phyloP scores from a whole-genome alignment of 2,329 filamentous ascomycete species.

The Calonectria montana region DNA sequence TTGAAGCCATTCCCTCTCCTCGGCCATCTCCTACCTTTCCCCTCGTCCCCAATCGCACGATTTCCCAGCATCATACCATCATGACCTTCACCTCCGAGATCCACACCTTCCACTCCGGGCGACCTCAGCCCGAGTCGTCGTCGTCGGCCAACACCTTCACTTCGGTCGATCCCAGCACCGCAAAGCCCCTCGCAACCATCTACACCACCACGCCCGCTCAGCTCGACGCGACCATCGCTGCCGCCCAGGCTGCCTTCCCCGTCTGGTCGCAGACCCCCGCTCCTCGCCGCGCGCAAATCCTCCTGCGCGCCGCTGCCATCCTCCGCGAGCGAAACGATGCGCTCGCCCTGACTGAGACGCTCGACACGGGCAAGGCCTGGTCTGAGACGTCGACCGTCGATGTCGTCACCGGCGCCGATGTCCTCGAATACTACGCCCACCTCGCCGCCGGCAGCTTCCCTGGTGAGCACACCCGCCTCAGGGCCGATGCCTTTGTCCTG shows the following conservation, averaged over 20 bases:
- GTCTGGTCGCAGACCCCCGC: slow-evolving; percentile 81
- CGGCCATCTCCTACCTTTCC: neutral
- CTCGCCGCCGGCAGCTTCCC: slow-evolving; percentile 83
- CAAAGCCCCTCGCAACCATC: slow-evolving; percentile 75
- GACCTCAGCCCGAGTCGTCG: slow-evolving; percentile 67
- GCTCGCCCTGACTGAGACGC: slow-evolving; percentile 82
- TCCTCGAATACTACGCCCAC: slow-evolving; percentile 88
- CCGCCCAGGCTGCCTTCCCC: slow-evolving; percentile 78
- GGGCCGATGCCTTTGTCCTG: slow-evolving; percentile 83
- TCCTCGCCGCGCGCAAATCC: slow-evolving; percentile 79
- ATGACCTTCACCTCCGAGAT: slow-evolving; percentile 53
- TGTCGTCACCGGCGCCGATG: slow-evolving; percentile 84
- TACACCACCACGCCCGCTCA: slow-evolving; percentile 75
- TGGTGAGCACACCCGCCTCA: slow-evolving; percentile 80
- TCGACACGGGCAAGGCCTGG: slow-evolving; percentile 88
- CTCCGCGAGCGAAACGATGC: slow-evolving; percentile 82
- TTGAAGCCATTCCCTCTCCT: neutral
- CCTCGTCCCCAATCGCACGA: neutral
- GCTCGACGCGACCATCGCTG: slow-evolving; percentile 77
- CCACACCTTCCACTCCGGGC: slow-evolving; percentile 82
- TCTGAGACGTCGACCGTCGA: slow-evolving; percentile 88
- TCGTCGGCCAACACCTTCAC: slow-evolving; percentile 73
- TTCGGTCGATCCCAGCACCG: slow-evolving; percentile 80
- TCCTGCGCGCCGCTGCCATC: slow-evolving; percentile 79
- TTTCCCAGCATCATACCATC: slow-evolving; percentile 17